phyloP scores from a whole-genome alignment of 768 basidiomycete species.

The Kwoniella heveanensis region DNA sequence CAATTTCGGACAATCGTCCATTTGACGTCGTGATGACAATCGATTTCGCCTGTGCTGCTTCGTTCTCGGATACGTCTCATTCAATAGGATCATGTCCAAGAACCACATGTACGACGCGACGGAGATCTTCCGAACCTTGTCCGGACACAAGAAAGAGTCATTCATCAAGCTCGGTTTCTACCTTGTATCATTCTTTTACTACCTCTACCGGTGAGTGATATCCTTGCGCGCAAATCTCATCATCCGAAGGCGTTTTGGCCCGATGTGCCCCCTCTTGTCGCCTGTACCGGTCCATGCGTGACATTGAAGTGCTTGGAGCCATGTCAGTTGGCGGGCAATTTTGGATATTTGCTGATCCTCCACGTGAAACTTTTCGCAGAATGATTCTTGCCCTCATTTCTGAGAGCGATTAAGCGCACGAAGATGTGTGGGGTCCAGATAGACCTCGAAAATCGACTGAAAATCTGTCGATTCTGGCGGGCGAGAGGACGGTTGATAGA shows the following conservation, averaged over 20 bases:
- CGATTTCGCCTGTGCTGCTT: too few species aligned
- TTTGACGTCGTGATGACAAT: too few species aligned
- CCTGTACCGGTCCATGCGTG: too few species aligned
- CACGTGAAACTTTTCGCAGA: conserved; percentile 56
- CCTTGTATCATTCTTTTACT: conserved; percentile 66
- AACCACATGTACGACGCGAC: conserved; percentile 99
- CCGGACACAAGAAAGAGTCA: conserved; percentile 92
- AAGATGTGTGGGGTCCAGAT: background rate
- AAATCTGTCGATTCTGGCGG: too few species aligned
- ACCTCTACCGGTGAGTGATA: conserved; percentile 64
- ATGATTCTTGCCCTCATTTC: conserved; percentile 87
- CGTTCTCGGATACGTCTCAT: background rate
- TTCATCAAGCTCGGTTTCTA: conserved; percentile 81
- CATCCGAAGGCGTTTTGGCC: too few species aligned
- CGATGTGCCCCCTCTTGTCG: too few species aligned
- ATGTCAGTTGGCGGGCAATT: too few species aligned
- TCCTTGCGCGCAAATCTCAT: background rate
- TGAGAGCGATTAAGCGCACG: conserved; percentile 29
- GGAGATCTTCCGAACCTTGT: conserved; percentile 94
- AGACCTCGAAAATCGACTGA: background rate
- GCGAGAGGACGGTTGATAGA: too few species aligned
- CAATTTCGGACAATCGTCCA: too few species aligned
- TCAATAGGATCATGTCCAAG: conserved; percentile 79
- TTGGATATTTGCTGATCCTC: background rate
- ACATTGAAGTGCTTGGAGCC: too few species aligned